Base-by-base conservation (phyloP, 306 rosid genomes). In the Lagenaria siceraria region DNA sequence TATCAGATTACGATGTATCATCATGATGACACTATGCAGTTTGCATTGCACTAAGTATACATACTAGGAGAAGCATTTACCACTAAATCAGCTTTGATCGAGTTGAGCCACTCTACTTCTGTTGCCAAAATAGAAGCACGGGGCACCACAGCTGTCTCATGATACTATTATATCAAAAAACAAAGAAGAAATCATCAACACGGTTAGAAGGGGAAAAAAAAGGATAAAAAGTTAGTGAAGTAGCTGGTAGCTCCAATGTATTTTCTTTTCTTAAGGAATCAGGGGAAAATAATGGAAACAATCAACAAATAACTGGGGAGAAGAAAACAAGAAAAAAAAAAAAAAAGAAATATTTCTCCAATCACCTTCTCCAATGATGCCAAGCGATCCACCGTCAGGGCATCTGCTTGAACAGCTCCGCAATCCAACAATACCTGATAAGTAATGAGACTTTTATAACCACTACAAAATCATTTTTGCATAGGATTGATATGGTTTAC, bases 381-480 rank as follows among this genome's bases (percentile, higher is more conserved):
- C 75, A 95, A 96, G 49, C 99, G 98, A 86, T 95, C 97, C 0
- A 95, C 99, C 0, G 99, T 95, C 82, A 95, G 86, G 25, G 99
- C 99, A 87, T 95, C 99, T 2, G 97, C 91, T 87, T 95, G 99
- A 86, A 95, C 99, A 31, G 99, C 97, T 83, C 99, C 99, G 74
- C 98, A 95, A 77, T 95, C 99, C 80, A 95, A 82, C 83, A 95
- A 88, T 66, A 92, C 99, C 99, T 95, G 59, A 66, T 54, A 14
- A 46, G 74, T 49, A 40, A 36, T 77, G 36, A 48, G 76, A 71
- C 10, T 42, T 7, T 1, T 46, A 48, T 14, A 48, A 48, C 3
- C 76, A 42, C 35, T 6, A 24, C n/a, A 46, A 25, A 70, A 21
- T 3, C 25, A 48, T 46, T 70, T 46, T 46, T 0, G 27, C 38